phyloP scores from a whole-genome alignment of 345 rosid species.

The Rhizophora mangle region DNA sequence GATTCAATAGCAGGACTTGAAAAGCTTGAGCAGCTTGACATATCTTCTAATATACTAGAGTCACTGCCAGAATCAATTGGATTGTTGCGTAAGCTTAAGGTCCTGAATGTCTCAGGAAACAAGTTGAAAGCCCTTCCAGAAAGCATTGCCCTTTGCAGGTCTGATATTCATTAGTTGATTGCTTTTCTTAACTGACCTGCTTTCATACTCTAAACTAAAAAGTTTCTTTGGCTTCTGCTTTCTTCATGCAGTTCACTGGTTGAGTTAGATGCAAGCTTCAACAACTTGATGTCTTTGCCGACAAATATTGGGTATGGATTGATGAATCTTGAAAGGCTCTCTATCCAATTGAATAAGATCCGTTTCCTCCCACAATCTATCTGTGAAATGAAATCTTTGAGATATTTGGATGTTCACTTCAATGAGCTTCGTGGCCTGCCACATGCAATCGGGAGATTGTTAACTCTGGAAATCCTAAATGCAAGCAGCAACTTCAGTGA shows the following conservation, averaged over 20 bases:
- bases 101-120: constrained; percentile 22
- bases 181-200: background rate
- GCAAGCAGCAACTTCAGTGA: constrained; percentile 25
- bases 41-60: constrained; percentile 23
- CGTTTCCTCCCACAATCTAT: constrained; percentile 17
- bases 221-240: background rate
- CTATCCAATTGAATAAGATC: constrained; percentile 27
- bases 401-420: constrained; percentile 26
- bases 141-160: constrained; percentile 34
- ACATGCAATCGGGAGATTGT: constrained; percentile 23
- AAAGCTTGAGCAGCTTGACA: constrained; percentile 27
- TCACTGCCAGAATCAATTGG: constrained; percentile 27
- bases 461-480: constrained; percentile 22
- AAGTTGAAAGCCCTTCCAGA: constrained; percentile 24
- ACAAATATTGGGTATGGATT: constrained; percentile 25
- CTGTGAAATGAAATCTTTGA: constrained; percentile 29
- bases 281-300: constrained; percentile 29
- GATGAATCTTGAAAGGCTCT: constrained; percentile 24
- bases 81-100: constrained; percentile 22
- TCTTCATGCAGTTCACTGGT: constrained; percentile 18
- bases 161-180: constrained; percentile 4
- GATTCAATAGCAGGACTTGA: constrained; percentile 24
- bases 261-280: constrained; percentile 31
- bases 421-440: constrained; percentile 26
- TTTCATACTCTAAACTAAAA: no score